These are phyloP conservation scores for Mycena citricolor DNA, from an alignment of 1,284 basidiomycete genomes.

Conservation along the genomic window DNA sequence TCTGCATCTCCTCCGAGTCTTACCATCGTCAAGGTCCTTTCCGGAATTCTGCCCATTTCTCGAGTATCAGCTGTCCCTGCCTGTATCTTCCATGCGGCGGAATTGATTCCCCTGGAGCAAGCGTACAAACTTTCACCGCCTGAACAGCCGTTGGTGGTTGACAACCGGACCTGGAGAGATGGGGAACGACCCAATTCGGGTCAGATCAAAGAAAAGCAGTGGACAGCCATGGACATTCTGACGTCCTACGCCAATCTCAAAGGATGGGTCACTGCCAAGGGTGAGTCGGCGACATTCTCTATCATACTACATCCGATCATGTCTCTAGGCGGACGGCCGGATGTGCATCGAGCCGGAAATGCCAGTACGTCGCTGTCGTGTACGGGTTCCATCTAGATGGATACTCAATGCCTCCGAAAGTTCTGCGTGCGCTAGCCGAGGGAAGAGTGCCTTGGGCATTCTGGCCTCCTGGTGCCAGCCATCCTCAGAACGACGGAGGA, in stretches of 20 bases:
- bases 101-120: slow-evolving; percentile 76
- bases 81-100: slow-evolving; percentile 69
- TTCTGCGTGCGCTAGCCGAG: slow-evolving; percentile 79
- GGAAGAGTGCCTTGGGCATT: slow-evolving; percentile 83
- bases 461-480: slow-evolving; percentile 62
- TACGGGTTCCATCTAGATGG: slow-evolving; percentile 6
- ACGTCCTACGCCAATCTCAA: slow-evolving; percentile 75
- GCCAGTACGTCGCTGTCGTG: slow-evolving; percentile 58
- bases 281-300: no score
- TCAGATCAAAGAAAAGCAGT: slow-evolving; percentile 35
- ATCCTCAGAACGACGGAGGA: slow-evolving; percentile 31
- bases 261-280: slow-evolving; percentile 86
- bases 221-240: slow-evolving; percentile 84
- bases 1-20: slow-evolving; percentile 25
- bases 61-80: slow-evolving; percentile 80
- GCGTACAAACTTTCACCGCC: slow-evolving; percentile 65
- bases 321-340: slow-evolving; percentile 82
- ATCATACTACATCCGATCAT: no score
- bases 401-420: slow-evolving; percentile 36
- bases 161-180: slow-evolving; percentile 73
- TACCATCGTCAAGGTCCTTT: slow-evolving; percentile 53
- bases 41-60: slow-evolving; percentile 84
- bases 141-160: slow-evolving; percentile 40
- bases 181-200: slow-evolving; percentile 41
- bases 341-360: slow-evolving; percentile 87